Evolutionary conservation across 768 basidiomycete species (phyloP), one percentile per base, ranked within the genome.

Genomic region (Mycena floridula): DNA sequence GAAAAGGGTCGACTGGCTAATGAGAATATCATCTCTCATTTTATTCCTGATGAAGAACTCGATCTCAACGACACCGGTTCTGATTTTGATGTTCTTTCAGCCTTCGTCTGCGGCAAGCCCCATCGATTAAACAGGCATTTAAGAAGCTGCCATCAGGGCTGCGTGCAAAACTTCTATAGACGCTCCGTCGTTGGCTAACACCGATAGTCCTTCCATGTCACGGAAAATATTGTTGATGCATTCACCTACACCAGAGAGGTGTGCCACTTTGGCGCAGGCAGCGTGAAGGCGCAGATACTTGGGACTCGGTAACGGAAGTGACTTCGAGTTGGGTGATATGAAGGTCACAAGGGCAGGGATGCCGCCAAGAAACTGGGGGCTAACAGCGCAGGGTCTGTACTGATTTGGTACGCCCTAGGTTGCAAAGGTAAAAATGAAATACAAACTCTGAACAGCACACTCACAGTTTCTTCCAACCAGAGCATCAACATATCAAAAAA

Each of bases 261-360:
- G 59, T 24, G 66, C 64, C 2, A 69, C 59, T 42, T 61, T 57
- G 15, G 69, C 65, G 43, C 66, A 70, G 20, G 63, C 59, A n/a
- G 68, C 68, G 43, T 70, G 70, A 36, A 72, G 53, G 5, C 50
- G 48, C 22, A 70, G 58, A 45, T 65, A 64, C 11, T 28, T 39
- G 15, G 56, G 52, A 27, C 54, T 57, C 23, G 70, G 68, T 37
- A 68, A 39, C 1, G 64, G 61, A 35, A 54, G 43, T 23, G 44
- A 50, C 7, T 23, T 46, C 1, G 51, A 51, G 46, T 64, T 51
- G 3, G 59, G 37, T 6, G 58, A 59, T 21, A 49, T 59, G 41
- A 68, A 69, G 28, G 53, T 58, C 24, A 63, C 60, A 32, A 40
- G 40, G 48, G 51, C 48, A 23, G 51, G 50, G 47, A 46, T 55